A percentile compares a stretch with the other conserved stretches of the same genome.
Evolutionary conservation across 176 grass and related monocot species (phyloP).

Genomic region (Rhynchospora pubera): DNA sequence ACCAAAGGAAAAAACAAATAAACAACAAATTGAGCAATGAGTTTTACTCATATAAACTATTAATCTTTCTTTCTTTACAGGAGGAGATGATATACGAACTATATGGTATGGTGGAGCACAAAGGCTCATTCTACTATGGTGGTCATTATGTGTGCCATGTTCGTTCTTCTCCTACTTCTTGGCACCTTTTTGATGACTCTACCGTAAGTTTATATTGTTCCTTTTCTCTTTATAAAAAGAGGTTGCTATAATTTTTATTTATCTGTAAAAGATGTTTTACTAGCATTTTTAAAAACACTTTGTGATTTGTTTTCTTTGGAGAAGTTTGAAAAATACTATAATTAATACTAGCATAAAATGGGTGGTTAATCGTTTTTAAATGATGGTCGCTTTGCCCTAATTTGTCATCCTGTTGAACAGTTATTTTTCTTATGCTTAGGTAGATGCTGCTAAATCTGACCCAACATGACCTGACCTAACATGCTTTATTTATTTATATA

Average conservation of each 20-base stretch:
- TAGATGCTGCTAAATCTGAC: neutral
- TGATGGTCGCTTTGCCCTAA: neutral
- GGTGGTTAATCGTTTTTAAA: neutral
- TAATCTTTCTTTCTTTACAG: conserved; percentile 23
- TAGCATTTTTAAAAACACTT: neutral
- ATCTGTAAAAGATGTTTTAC: neutral
- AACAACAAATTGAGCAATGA: neutral
- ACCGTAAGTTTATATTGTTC: conserved; percentile 27
- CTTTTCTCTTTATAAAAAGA: neutral
- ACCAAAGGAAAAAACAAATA: neutral
- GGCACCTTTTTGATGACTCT: conserved; percentile 73
- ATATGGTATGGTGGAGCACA: conserved; percentile 76
- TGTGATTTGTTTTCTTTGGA: neutral
- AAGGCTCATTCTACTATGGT: conserved; percentile 50
- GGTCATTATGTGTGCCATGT: conserved; percentile 77
- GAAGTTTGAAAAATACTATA: neutral
- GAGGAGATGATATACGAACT: conserved; percentile 68
- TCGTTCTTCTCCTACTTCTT: conserved; percentile 61
- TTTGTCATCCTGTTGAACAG: neutral
- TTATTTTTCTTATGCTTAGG: neutral
- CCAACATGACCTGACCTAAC: neutral
- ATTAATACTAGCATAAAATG: neutral
- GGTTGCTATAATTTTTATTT: neutral
- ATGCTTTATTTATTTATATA: neutral
- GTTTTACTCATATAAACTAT: neutral